These are phyloP conservation scores for Cladosporium cucumerinum DNA, from an alignment of 2,329 filamentous ascomycete species.

Conservation along the genomic window DNA sequence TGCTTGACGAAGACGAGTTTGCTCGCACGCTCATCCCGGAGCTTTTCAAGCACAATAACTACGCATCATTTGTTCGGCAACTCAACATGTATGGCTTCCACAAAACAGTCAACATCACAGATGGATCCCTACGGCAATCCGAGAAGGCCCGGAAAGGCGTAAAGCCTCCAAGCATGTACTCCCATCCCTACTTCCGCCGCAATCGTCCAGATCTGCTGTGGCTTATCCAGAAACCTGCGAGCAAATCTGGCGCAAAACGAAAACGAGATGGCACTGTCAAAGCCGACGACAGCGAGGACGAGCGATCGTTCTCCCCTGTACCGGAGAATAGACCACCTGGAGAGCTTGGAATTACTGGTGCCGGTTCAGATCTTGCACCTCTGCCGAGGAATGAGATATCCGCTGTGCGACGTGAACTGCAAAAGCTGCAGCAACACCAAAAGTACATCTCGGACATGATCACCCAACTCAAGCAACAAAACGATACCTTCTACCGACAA, in stretches of 20 bases:
- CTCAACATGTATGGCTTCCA: conserved; percentile 58
- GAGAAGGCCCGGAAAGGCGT: conserved; percentile 89
- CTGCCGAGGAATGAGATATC: conserved; percentile 70
- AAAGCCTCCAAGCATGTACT: conserved; percentile 97
- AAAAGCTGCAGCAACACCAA: conserved; percentile 81
- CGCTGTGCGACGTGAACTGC: conserved; percentile 73
- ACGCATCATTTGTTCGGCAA: conserved; percentile 72
- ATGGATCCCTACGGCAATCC: conserved; percentile 96
- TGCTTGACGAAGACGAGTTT: conserved; percentile 91
- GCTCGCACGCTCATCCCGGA: conserved; percentile 70
- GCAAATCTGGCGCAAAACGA: conserved; percentile 52
- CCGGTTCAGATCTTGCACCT: conserved; percentile 49
- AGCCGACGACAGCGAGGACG: conserved; percentile 70
- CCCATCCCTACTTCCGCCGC: conserved; percentile 91
- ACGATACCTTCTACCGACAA: conserved; percentile 83
- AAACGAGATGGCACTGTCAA: conserved; percentile 58
- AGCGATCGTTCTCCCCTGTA: conserved; percentile 38
- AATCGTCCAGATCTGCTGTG: conserved; percentile 89
- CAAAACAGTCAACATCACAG: conserved; percentile 67
- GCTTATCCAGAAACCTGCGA: conserved; percentile 95
- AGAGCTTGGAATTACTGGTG: conserved; percentile 27
- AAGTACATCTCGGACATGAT: conserved; percentile 81
- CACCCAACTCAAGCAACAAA: conserved; percentile 74
- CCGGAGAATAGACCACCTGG: conserved; percentile 25
- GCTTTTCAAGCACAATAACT: conserved; percentile 77